Percentiles rank a stretch among this genome's conserved stretches.
phyloP scores from a whole-genome alignment of 1,139 yeast species.

The Lodderomyces orthopsilosis region DNA sequence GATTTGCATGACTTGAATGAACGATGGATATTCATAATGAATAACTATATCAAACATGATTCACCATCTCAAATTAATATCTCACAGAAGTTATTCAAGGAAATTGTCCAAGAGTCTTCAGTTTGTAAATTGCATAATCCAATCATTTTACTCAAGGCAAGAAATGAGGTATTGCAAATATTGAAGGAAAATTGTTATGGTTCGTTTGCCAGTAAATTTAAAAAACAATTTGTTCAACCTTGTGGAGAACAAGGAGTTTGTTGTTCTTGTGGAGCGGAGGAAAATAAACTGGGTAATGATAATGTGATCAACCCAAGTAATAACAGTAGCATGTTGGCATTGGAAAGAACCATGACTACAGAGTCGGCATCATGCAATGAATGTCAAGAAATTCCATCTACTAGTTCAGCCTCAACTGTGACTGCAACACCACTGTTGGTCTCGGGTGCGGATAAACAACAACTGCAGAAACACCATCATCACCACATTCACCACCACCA shows the following conservation, averaged over 20 bases:
- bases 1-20: conserved; percentile 17
- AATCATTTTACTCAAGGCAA: conserved; percentile 35
- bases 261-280: not conserved
- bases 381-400: not conserved
- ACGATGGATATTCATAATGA: conserved; percentile 32
- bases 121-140: conserved; percentile 37
- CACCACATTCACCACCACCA: not conserved
- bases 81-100: conserved; percentile 31
- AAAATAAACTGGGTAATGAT: not conserved
- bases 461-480: not conserved
- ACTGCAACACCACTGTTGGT: not conserved
- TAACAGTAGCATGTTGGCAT: not conserved
- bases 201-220: conserved; percentile 14
- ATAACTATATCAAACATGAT: conserved; percentile 28
- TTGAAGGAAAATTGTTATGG: conserved; percentile 45
- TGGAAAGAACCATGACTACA: not conserved
- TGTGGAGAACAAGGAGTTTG: conserved; percentile 3
- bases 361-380: not conserved
- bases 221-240: conserved; percentile 4
- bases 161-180: conserved; percentile 40
- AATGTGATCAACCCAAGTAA: not conserved
- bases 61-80: conserved; percentile 47
- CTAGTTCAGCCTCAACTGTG: not conserved
- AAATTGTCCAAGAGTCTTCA: conserved; percentile 28
- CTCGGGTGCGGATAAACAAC: not conserved